phyloP scores from a whole-genome alignment of 2,329 filamentous ascomycete species.

The Trichoderma sp. region DNA sequence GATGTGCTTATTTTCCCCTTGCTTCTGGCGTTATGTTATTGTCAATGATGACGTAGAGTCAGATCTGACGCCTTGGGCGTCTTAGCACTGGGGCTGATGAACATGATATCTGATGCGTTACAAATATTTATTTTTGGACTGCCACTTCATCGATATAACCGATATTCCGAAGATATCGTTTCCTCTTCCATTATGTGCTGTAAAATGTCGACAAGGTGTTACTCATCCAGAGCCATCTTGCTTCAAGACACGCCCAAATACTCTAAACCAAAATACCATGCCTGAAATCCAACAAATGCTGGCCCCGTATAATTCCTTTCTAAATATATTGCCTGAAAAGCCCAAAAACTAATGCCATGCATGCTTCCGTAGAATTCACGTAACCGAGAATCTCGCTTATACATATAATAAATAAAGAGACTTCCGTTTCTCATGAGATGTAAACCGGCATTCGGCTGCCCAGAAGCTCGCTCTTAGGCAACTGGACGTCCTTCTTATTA shows the following conservation, averaged over 20 bases:
- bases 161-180: neutral
- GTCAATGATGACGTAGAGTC: neutral
- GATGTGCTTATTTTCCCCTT: neutral
- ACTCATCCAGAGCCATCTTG: neutral
- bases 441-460: slow-evolving; percentile 59
- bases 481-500: slow-evolving; percentile 54
- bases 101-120: neutral
- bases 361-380: neutral
- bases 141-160: neutral
- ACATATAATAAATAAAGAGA: neutral
- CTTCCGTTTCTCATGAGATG: slow-evolving; percentile 39
- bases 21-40: neutral
- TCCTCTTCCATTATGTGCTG: neutral
- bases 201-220: neutral
- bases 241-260: neutral
- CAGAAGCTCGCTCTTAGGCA: slow-evolving; percentile 54
- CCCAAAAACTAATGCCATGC: neutral
- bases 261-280: neutral
- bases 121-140: neutral
- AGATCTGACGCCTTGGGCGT: neutral
- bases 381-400: neutral
- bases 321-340: neutral
- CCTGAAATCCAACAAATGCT: neutral
- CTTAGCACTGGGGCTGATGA: neutral
- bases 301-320: neutral